A percentile compares a stretch with the other conserved stretches of the same genome.
These are phyloP conservation scores for Pseudopyrenochaeta lycopersici DNA, from an alignment of 2,329 filamentous ascomycete species.

Conservation along the genomic window DNA sequence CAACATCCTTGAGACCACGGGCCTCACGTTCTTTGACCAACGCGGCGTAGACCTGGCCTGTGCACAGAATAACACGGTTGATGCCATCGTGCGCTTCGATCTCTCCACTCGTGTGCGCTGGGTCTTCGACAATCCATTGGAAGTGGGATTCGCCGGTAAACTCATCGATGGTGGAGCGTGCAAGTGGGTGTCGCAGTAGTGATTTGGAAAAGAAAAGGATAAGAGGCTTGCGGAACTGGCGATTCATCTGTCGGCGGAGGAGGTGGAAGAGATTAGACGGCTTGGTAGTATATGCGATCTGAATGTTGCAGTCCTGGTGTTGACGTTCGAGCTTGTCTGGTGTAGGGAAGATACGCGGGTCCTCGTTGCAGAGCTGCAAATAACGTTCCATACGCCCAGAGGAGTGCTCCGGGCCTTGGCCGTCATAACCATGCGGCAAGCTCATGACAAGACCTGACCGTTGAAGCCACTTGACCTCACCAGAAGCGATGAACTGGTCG, in stretches of 20 bases:
- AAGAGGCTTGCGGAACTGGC: conserved; percentile 98
- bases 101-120: conserved; percentile 77
- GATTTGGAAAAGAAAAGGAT: conserved; percentile 99
- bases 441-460: conserved; percentile 96
- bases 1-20: conserved; percentile 87
- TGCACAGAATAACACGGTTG: conserved; percentile 92
- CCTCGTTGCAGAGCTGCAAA: conserved; percentile 96
- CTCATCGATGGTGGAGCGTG: conserved; percentile 88
- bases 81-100: conserved; percentile 87
- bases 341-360: conserved; percentile 89
- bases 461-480: conserved; percentile 98
- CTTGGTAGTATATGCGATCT: conserved; percentile 96
- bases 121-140: conserved; percentile 94
- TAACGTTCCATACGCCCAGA: conserved; percentile 97
- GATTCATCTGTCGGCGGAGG: conserved; percentile 95
- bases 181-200: conserved; percentile 90
- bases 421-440: conserved; percentile 96
- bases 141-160: conserved; percentile 93
- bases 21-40: conserved; percentile 90
- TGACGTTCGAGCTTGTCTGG: conserved; percentile 91
- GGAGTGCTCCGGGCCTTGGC: conserved; percentile 97
- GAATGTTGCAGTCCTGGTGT: conserved; percentile 99
- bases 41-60: conserved; percentile 91
- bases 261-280: conserved; percentile 97
- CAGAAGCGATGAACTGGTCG: conserved; percentile 97